Conservation (phyloP, 805 yeast species). For the Barnettozyma siamensis region DNA sequence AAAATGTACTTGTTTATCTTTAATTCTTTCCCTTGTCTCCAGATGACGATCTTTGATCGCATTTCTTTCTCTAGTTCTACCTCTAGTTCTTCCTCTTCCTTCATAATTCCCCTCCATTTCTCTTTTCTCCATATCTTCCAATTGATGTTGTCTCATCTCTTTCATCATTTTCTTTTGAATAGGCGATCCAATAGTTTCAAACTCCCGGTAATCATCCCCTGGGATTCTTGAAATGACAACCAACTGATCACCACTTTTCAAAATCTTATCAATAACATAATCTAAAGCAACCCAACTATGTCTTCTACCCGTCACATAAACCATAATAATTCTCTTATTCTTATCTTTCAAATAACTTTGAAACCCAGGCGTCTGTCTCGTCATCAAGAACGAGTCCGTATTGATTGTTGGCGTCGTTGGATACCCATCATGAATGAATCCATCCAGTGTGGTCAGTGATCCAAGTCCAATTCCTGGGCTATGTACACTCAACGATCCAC, state of each 20-base stretch:
- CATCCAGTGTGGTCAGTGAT: slow-evolving; percentile 3
- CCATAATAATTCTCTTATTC: slow-evolving; percentile 45
- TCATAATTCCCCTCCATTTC: background rate
- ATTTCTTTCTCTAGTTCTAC: background rate
- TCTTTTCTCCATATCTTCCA: background rate
- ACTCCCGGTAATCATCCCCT: slow-evolving; percentile 3
- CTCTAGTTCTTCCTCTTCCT: background rate
- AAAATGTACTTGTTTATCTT: slow-evolving; percentile 19
- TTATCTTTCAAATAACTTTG: slow-evolving; percentile 6
- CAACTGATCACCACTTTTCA: slow-evolving; percentile 62
- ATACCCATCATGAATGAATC: slow-evolving; percentile 18
- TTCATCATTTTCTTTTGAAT: background rate
- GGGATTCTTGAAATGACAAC: slow-evolving; percentile 54
- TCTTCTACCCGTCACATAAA: slow-evolving; percentile 38
- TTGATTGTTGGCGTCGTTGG: slow-evolving; percentile 16
- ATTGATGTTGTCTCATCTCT: background rate
- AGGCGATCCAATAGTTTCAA: background rate
- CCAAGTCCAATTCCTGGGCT: background rate
- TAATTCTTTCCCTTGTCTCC: slow-evolving; percentile 5
- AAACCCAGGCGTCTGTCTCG: slow-evolving; percentile 3
- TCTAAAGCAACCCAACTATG: slow-evolving; percentile 76
- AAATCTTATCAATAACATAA: slow-evolving; percentile 50
- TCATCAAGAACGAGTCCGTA: slow-evolving; percentile 13
- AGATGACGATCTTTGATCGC: slow-evolving; percentile 3
- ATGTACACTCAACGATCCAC: background rate